Evolutionary conservation across 2,329 filamentous ascomycete species (phyloP), one percentile per base, ranked within the genome.

Genomic region (Stylonectria norvegica): DNA sequence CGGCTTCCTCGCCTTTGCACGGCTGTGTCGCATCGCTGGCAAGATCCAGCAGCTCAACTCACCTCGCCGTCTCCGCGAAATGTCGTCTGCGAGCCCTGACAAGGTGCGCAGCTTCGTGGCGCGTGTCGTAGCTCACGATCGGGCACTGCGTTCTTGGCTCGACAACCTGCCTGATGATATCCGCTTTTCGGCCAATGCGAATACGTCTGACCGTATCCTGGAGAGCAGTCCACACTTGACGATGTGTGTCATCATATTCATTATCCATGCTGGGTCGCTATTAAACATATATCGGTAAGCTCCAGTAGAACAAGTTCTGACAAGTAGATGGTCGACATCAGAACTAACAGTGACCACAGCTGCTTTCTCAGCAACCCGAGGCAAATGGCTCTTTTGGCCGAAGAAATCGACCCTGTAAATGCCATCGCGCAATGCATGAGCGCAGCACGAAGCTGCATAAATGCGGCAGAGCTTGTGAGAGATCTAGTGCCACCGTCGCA

Each of bases 181-280:
- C 11, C 54, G 55, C 3, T 58, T 59, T 27, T 60, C 57, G 1
- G 54, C 43, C 7, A 44, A 44, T n/a, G n/a, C n/a, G 37, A 34
- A 34, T 15, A 23, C 15, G 3, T 7, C 6, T 1, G 5, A n/a
- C 11, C 29, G 16, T 16, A 9, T 6, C 8, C 20, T 37, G 4
- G 43, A 46, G 11, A 35, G 46, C 1, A 42, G 46, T 4, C 41
- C 48, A 5, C 41, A 52, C n/a, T 44, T 59, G 18, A 49, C 53
- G 12, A 57, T 59, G 53, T 53, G 57, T 38, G 54, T 57, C 4
- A 56, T 60, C 11, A 45, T 55, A 14, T 60, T 58, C 34, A 56
- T 60, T 7, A 30, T 58, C 10, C 58, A 58, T 39, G 52, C 55
- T 2, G 57, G 57, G 1, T 57, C 51, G 4, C 43, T 60, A 1